Evolutionary conservation across 257 asterid genomes (phyloP).

Genomic region (Nicotiana knightiana): DNA sequence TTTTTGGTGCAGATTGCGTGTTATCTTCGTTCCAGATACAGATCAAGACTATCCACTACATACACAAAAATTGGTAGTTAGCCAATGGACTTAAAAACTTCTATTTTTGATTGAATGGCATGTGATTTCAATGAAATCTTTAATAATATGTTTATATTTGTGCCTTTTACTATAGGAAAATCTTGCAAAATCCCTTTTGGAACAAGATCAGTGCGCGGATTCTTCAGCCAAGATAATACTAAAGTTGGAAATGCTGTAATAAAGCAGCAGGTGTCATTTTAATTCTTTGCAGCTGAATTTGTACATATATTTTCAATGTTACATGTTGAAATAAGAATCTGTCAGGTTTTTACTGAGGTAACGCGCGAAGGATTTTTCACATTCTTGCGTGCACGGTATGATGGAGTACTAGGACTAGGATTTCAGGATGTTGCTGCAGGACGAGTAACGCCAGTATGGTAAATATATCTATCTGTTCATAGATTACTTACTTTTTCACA

Average conservation of each 20-base stretch:
- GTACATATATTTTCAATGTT: not conserved
- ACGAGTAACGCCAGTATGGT: slow-evolving; percentile 29
- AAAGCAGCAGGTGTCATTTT: slow-evolving; percentile 18
- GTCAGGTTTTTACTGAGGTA: slow-evolving; percentile 29
- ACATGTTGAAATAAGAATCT: not conserved
- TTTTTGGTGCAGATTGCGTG: no score
- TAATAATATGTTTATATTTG: not conserved
- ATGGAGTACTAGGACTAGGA: slow-evolving; percentile 38
- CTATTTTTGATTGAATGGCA: not conserved
- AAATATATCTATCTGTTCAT: not conserved
- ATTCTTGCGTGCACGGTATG: slow-evolving; percentile 25
- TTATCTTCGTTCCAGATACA: slow-evolving; percentile 12
- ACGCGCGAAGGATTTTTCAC: slow-evolving; percentile 23
- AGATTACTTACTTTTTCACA: not conserved
- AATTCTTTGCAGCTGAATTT: not conserved
- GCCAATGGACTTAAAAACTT: not conserved
- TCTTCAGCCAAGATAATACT: slow-evolving; percentile 25
- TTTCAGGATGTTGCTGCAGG: slow-evolving; percentile 25
- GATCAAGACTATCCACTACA: slow-evolving; percentile 20
- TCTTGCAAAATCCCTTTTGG: slow-evolving; percentile 23
- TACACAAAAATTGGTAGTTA: slow-evolving; percentile 19
- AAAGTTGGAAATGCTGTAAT: slow-evolving; percentile 18
- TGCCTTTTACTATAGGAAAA: slow-evolving; percentile 11
- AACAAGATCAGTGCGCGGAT: slow-evolving; percentile 23
- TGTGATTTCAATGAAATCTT: not conserved